Evolutionary conservation across 2,329 filamentous ascomycete species (phyloP).

Genomic region (Cryphonectria japonica): DNA sequence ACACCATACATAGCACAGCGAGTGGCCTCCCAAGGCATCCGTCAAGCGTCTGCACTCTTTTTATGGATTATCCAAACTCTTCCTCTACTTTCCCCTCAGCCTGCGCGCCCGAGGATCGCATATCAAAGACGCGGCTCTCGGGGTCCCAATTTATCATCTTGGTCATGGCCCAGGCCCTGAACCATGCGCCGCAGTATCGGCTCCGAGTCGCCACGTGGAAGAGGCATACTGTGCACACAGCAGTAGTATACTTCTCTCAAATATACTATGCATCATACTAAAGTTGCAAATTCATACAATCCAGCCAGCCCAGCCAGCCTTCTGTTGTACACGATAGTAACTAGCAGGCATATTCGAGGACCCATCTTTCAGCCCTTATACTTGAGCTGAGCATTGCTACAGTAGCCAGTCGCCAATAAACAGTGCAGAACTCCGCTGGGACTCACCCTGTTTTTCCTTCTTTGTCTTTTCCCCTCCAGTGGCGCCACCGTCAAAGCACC

Average conservation of each 20-base stretch:
- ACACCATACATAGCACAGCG: background rate
- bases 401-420: background rate
- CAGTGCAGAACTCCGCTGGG: background rate
- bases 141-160: background rate
- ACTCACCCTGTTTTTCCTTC: background rate
- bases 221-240: background rate
- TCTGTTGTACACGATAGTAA: background rate
- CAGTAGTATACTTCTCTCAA: no score
- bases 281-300: no score
- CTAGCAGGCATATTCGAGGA: no score
- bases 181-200: background rate
- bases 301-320: background rate
- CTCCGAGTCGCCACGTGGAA: slow-evolving; percentile 2
- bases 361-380: background rate
- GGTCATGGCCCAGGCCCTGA: background rate
- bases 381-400: background rate
- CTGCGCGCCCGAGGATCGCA: background rate
- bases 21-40: background rate
- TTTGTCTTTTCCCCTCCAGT: background rate
- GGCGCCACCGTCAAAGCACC: background rate
- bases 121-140: background rate
- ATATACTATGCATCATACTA: background rate
- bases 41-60: background rate
- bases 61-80: background rate
- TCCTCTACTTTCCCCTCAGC: background rate